Conservation (phyloP, 176 grass and related monocot genomes). For the Pharus latifolius region DNA sequence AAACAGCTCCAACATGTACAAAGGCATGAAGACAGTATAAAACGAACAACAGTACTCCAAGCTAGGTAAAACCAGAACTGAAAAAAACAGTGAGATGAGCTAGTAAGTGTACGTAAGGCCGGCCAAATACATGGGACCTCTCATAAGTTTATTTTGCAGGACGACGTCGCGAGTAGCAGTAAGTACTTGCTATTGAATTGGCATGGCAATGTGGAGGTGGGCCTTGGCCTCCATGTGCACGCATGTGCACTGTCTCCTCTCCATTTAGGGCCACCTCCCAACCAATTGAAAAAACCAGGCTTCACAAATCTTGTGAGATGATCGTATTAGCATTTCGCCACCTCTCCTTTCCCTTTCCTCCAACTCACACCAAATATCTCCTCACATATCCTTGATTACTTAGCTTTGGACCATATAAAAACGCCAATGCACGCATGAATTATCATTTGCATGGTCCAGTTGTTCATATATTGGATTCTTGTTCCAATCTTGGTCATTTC, state of each 20-base stretch:
- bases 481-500: neutral
- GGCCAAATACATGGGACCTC: neutral
- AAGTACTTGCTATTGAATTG: neutral
- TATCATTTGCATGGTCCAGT: too few species aligned
- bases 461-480: neutral
- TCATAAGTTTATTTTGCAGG: neutral
- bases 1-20: too few species aligned
- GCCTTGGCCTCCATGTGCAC: conserved; percentile 62
- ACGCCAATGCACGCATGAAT: neutral
- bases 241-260: conserved; percentile 71
- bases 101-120: too few species aligned
- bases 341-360: neutral
- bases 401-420: too few species aligned
- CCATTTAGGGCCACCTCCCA: conserved; percentile 17
- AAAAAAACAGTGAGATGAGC: too few species aligned
- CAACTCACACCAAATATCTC: neutral
- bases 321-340: neutral
- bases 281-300: neutral
- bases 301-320: neutral
- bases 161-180: neutral
- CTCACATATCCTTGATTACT: neutral
- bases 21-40: too few species aligned
- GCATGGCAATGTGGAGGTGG: conserved; percentile 31
- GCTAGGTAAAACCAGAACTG: too few species aligned
- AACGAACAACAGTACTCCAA: too few species aligned